A percentile compares a stretch with the other conserved stretches of the same genome.
phyloP scores from a whole-genome alignment of 768 basidiomycete genomes.

The Boletus fagicola region DNA sequence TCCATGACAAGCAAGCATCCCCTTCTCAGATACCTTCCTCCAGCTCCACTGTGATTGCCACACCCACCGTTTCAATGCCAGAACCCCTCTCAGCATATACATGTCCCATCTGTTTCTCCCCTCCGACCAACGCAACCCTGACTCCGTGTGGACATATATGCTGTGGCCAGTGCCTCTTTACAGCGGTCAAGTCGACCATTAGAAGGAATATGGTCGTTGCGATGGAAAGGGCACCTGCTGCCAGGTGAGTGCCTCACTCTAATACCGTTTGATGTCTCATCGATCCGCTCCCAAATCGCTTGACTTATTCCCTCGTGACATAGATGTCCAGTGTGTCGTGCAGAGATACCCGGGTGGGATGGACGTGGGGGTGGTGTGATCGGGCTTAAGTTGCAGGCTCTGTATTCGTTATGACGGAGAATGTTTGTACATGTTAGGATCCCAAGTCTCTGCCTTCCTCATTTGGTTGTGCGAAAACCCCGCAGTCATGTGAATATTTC shows the following conservation, averaged over 20 bases:
- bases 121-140: slow-evolving; percentile 71
- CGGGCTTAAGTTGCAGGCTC: slow-evolving; percentile 46
- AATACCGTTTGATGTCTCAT: not conserved
- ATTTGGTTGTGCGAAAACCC: not conserved
- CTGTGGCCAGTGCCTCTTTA: slow-evolving; percentile 75
- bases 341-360: slow-evolving; percentile 66
- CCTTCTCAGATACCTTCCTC: not conserved
- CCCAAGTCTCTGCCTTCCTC: slow-evolving; percentile 4
- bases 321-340: slow-evolving; percentile 72
- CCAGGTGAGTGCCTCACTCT: slow-evolving; percentile 36
- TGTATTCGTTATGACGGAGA: slow-evolving; percentile 25
- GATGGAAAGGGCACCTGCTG: slow-evolving; percentile 33
- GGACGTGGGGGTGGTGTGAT: slow-evolving; percentile 67
- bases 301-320: not conserved
- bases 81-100: slow-evolving; percentile 58
- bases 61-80: not conserved
- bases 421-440: slow-evolving; percentile 26
- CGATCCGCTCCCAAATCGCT: not conserved
- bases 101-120: slow-evolving; percentile 78
- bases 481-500: slow-evolving; percentile 13
- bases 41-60: not conserved
- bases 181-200: slow-evolving; percentile 62
- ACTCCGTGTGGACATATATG: slow-evolving; percentile 81
- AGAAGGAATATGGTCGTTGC: slow-evolving; percentile 42
- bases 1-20: not conserved